A percentile compares a stretch with the other conserved stretches of the same genome.
Evolutionary conservation across 176 grass and related monocot genomes (phyloP).

Genomic region (Pharus latifolius): DNA sequence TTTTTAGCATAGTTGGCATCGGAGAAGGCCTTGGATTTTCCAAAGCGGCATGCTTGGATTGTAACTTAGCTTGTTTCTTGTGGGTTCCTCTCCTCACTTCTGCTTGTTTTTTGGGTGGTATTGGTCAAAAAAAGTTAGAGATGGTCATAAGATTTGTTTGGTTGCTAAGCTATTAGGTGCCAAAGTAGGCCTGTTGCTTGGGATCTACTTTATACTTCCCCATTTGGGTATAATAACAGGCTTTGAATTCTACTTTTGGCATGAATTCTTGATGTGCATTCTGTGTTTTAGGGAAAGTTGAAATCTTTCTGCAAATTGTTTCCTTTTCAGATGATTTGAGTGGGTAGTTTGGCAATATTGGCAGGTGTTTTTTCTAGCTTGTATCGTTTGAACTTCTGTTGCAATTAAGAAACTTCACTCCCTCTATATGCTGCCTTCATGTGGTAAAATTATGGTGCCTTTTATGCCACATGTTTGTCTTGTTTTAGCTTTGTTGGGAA

Average conservation of each 20-base stretch:
- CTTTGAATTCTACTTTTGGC: too few relatives aligned
- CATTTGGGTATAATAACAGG: too few relatives aligned
- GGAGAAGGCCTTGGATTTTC: neutral
- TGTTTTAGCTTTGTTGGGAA: neutral
- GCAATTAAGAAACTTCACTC: neutral
- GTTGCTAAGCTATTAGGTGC: neutral
- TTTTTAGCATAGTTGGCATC: neutral
- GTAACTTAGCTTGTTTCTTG: neutral
- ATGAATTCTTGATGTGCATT: neutral
- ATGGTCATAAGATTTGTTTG: neutral
- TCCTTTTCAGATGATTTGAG: neutral
- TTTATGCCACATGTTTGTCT: neutral
- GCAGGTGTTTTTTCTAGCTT: neutral
- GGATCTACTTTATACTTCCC: too few relatives aligned
- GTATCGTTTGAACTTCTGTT: neutral
- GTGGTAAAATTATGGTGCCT: neutral
- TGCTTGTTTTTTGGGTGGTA: neutral
- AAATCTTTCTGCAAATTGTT: neutral
- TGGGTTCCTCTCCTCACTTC: neutral
- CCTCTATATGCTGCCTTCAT: neutral
- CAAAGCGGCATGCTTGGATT: neutral
- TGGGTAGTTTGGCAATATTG: neutral
- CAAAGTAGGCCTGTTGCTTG: neutral
- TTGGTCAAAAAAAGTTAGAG: neutral
- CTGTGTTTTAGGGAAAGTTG: neutral